Base-by-base conservation (phyloP, 495 filamentous ascomycete species). In the Hypomontagnella submonticulosa region DNA sequence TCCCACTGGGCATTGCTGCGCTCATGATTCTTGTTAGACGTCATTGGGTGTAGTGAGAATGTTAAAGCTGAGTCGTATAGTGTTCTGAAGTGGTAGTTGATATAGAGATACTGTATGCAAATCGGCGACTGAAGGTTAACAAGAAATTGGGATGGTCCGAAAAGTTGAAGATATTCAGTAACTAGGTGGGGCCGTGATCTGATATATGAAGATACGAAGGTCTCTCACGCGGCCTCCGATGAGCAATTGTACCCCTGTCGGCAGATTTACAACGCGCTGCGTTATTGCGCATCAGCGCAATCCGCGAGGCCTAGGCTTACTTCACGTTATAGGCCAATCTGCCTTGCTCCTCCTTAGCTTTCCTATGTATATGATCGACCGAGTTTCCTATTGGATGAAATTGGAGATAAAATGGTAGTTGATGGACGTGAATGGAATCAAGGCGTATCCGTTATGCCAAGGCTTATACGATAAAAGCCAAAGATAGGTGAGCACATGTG, bases 201-300 rank as follows among this genome's bases (percentile, higher is more conserved):
- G 23, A 27, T 27, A 27, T 12, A 32, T n/a, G n/a, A n/a, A n/a
- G n/a, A n/a, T 41, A 54, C 27, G 11, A 41, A 20, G n/a, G 8
- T 15, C 16, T 20, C 37, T 11, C 15, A 32, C 16, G 41, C 42
- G 40, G 55, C 33, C 23, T 27, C 23, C 23, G 6, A 6, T 27
- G 23, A 27, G 23, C 23, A 27, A 27, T 27, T 27, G 23, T 27
- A 27, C 23, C 23, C 23, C 23, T 27, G 23, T 50, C 13, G 18
- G n/a, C 36, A 11, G 27, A 58, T 40, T 42, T 56, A 16, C 56
- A 44, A 50, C 15, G n/a, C 15, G n/a, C 15, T 50, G 63, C 63
- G 50, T 12, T 48, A 47, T 53, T 55, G 43, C 63, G 63, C 63
- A 49, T 49, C 49, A 48, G 63, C 63, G 63, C 55, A 66, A 60